Conservation (phyloP, 2,329 filamentous ascomycete species). For the Nemania serpens region DNA sequence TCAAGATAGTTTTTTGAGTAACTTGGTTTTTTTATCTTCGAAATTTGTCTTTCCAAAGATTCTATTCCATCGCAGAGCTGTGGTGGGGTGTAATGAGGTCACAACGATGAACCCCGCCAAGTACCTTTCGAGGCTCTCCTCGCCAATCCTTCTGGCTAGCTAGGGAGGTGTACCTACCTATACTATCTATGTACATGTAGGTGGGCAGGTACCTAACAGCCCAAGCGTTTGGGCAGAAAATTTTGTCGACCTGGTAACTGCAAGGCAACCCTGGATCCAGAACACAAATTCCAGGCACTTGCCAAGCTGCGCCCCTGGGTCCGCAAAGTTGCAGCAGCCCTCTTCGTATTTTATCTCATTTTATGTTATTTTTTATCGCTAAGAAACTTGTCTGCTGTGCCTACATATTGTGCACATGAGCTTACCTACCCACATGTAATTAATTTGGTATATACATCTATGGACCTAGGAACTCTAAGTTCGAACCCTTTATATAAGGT, state of each 20-base stretch:
- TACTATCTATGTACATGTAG: background rate
- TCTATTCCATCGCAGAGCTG: slow-evolving; percentile 16
- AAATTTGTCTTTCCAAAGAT: slow-evolving; percentile 3
- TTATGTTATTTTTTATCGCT: no score
- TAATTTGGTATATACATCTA: no score
- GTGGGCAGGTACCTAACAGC: slow-evolving; percentile 16
- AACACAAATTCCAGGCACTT: background rate
- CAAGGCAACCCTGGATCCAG: slow-evolving; percentile 21
- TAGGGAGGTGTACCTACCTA: background rate
- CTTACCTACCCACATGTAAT: no score
- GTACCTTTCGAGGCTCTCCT: slow-evolving; percentile 4
- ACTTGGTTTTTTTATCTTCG: background rate
- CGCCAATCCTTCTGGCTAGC: background rate
- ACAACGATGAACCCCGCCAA: slow-evolving; percentile 25
- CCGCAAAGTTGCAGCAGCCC: slow-evolving; percentile 11
- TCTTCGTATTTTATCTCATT: no score
- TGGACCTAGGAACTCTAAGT: no score
- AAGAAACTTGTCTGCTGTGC: no score
- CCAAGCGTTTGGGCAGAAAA: slow-evolving; percentile 28
- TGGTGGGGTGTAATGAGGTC: slow-evolving; percentile 28
- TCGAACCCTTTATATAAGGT: no score
- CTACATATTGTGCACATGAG: no score
- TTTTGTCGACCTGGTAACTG: slow-evolving; percentile 22
- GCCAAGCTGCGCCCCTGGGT: slow-evolving; percentile 1
- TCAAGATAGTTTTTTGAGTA: background rate